Base-by-base conservation (phyloP, 768 basidiomycete species). In the Tylopilus felleus region DNA sequence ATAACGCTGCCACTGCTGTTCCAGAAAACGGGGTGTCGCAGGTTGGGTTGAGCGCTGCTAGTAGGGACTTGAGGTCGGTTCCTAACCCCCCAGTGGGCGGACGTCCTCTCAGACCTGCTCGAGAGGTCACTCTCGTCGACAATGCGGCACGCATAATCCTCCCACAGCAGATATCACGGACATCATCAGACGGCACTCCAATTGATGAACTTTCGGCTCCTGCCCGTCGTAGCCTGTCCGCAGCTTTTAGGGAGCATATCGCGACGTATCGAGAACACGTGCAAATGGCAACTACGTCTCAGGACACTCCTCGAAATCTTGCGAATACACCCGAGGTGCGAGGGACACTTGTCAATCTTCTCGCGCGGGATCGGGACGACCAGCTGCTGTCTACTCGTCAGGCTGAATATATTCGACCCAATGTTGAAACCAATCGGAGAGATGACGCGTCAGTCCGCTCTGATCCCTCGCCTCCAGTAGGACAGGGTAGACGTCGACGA, bases 401-500 rank as follows among this genome's bases (percentile, higher is more conserved):
- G 22, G 43, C 45, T 33, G 65, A 59, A 35, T 27, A 51, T 17
- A 17, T 33, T 39, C 52, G 55, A 3, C 36, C 39, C 0, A 47
- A 42, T 5, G 46, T 29, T 39, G 59, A 61, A 28, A 44, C 16
- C 43, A 52, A 19, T 45, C 56, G 51, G 46, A 56, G 59, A 38
- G 63, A 58, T 10, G 56, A 55, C 1, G 12, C 21, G 4, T 45
- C 58, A 17, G 14, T 35, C 40, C 56, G 45, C 35, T 55, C 58
- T 28, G 46, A 54, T 28, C 46, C 57, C 8, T 50, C 56, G 19
- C 36, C 63, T 49, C 53, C 58, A 0, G 35, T 41, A 35, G 58
- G 53, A 41, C 67, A 57, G 29, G 52, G 55, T 12, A 71, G 70
- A 47, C 70, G 66, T 19, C 63, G 67, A 53, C 62, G 72, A 50